Evolutionary conservation across 257 asterid species (phyloP).

Genomic region (Salvia miltiorrhiza): DNA sequence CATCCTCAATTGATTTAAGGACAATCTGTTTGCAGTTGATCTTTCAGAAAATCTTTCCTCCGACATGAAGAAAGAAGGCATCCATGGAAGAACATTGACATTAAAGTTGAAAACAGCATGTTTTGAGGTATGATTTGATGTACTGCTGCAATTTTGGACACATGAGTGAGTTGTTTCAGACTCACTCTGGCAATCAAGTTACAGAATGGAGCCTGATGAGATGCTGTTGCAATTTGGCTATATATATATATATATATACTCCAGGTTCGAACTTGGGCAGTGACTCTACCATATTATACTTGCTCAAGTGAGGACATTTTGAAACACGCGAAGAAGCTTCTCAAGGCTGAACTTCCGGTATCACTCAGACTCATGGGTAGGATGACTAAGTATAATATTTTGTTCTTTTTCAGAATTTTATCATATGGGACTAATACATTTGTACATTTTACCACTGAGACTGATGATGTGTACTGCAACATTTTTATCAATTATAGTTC

Average conservation of each 20-base stretch:
- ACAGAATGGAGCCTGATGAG: neutral
- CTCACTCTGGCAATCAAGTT: neutral
- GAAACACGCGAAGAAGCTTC: conserved; percentile 84
- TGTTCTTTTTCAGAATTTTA: neutral
- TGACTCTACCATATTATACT: conserved; percentile 64
- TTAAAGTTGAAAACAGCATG: conserved; percentile 80
- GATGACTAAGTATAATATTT: conserved; percentile 19
- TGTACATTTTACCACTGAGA: neutral
- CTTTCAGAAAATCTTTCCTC: conserved; percentile 82
- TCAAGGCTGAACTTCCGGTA: conserved; percentile 84
- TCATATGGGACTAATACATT: neutral
- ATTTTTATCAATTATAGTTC: neutral
- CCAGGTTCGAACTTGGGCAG: conserved; percentile 90
- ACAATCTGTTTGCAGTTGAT: conserved; percentile 51
- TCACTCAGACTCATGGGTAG: conserved; percentile 92
- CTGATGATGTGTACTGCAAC: neutral
- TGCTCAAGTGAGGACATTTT: conserved; percentile 72
- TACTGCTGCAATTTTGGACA: conserved; percentile 4
- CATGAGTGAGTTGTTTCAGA: neutral
- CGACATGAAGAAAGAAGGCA: conserved; percentile 76
- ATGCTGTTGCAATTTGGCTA: neutral
- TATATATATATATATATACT: conserved; percentile 16
- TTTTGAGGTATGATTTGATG: conserved; percentile 64
- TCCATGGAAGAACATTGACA: conserved; percentile 83
- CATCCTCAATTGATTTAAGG: neutral